Evolutionary conservation across 2,329 filamentous ascomycete genomes (phyloP), one percentile per base, ranked within the genome.

Genomic region (Aspergillus pseudoglaucus): DNA sequence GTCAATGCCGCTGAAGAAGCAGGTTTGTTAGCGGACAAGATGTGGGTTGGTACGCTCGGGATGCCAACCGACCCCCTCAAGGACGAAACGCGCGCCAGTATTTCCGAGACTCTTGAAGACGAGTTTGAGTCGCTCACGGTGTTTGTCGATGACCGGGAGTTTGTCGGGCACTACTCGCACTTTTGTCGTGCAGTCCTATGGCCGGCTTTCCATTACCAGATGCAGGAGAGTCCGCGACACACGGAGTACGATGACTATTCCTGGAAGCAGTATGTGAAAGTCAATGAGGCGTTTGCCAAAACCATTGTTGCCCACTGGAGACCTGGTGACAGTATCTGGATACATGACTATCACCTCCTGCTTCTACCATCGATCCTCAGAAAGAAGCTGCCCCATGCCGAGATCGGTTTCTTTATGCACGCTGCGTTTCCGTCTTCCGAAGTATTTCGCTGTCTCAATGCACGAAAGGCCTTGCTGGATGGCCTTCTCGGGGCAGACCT

Each of bases 141-240:
- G 30, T 95, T 86, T 66, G 86, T 88, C 67, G 87, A 83, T 51
- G 91, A 97, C 71, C 89, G 86, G 63, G 90, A 97, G 68, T 90
- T 96, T 63, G 87, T 96, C 61, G 90, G 90, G 1, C 90, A 95
- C 70, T 97, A 97, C 64, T 82, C 85, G 10, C 90, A 96, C 69
- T 97, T 93, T 66, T 96, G 90, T 83, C 97, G 97, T 74, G 89
- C 91, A 12, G 95, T 97, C 47, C 77, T 97, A 6, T 97, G 91
- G 91, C 91, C 91, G 1, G 90, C 96, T 51, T 95, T 97, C 69
- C 90, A 97, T 70, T 97, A 97, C 67, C 90, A 96, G 69, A 95
- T 97, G 50, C 93, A 91, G 0, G 93, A 97, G 65, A 94, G 95
- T 64, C 91, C 91, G 22, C 95, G 95, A 77, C 96, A 90, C 81